A percentile compares a stretch with the other conserved stretches of the same genome.
Conservation (phyloP, 805 yeast species). For the Yarrowia bubula region DNA sequence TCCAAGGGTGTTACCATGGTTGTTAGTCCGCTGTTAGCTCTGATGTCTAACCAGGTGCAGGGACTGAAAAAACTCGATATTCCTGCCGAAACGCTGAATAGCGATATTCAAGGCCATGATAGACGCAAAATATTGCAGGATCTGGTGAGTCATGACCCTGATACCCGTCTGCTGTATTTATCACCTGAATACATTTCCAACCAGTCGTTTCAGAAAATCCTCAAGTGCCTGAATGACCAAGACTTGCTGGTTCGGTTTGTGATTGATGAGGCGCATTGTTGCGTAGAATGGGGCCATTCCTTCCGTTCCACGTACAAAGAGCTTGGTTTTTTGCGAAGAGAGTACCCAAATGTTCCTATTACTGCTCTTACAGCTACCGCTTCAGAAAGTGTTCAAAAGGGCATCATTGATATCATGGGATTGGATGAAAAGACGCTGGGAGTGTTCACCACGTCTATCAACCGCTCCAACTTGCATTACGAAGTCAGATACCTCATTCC, state of each 20-base stretch:
- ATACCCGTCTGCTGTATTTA: slow-evolving; percentile 86
- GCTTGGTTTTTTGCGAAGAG: slow-evolving; percentile 63
- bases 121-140: slow-evolving; percentile 59
- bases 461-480: slow-evolving; percentile 78
- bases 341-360: slow-evolving; percentile 77
- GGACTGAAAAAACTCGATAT: slow-evolving; percentile 66
- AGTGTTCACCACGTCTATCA: slow-evolving; percentile 81
- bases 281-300: slow-evolving; percentile 97
- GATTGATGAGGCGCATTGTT: slow-evolving; percentile 97
- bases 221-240: slow-evolving; percentile 55
- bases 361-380: slow-evolving; percentile 98
- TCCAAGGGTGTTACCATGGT: slow-evolving; percentile 75
- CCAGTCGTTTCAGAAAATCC: slow-evolving; percentile 61
- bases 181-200: slow-evolving; percentile 69
- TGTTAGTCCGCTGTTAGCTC: slow-evolving; percentile 86
- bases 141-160: slow-evolving; percentile 65
- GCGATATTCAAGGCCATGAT: slow-evolving; percentile 64
- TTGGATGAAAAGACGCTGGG: slow-evolving; percentile 52
- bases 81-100: slow-evolving; percentile 82
- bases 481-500: slow-evolving; percentile 47
- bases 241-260: slow-evolving; percentile 74
- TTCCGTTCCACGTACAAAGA: slow-evolving; percentile 91
- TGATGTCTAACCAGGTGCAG: slow-evolving; percentile 94
- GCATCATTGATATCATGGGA: slow-evolving; percentile 77
- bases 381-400: slow-evolving; percentile 41